Base-by-base conservation (phyloP, 2,329 filamentous ascomycete genomes). In the Stagonosporopsis vannaccii region DNA sequence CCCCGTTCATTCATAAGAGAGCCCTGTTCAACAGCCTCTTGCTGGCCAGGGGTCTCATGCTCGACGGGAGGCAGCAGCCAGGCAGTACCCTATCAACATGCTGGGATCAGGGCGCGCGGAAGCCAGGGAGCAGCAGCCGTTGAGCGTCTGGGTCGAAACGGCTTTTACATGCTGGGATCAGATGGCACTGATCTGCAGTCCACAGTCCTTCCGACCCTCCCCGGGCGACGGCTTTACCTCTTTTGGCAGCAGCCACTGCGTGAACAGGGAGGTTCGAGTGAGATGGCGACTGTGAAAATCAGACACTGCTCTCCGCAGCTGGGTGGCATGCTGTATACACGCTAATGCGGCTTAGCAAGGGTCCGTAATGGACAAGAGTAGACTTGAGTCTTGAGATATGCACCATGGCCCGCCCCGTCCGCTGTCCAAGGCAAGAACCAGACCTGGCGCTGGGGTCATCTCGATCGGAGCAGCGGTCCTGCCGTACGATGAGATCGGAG, bases 321-420 rank as follows among this genome's bases (percentile, higher is more conserved):
- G 28, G 54, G 49, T 57, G 23, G 48, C 25, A 49, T 30, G 15
- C 7, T 41, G 49, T 58, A 58, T 58, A 58, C 55, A 58, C 49
- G 55, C 55, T 58, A 58, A 49, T 49, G 43, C 49, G 41, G 17
- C 33, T 25, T 2, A 8, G 37, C n/a, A 28, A 50, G 33, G 39
- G 47, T 12, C 37, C 9, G 19, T 12, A 23, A 13, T 32, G 30
- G 37, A n/a, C 41, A 28, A 23, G n/a, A 23, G 6, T 41, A 12
- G 22, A 30, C 20, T 32, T 39, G 52, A 47, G 33, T 25, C 26
- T 8, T 15, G 22, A 3, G 22, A 7, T 15, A 50, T 37, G 52
- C 35, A 23, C 45, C 22, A 47, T 51, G 53, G 53, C 35, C 53
- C 53, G 53, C 53, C 15, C 53, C 53, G 53, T 47, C 46, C 47